Evolutionary conservation across 331 rosid species (phyloP).

Genomic region (Malus hybrid): DNA sequence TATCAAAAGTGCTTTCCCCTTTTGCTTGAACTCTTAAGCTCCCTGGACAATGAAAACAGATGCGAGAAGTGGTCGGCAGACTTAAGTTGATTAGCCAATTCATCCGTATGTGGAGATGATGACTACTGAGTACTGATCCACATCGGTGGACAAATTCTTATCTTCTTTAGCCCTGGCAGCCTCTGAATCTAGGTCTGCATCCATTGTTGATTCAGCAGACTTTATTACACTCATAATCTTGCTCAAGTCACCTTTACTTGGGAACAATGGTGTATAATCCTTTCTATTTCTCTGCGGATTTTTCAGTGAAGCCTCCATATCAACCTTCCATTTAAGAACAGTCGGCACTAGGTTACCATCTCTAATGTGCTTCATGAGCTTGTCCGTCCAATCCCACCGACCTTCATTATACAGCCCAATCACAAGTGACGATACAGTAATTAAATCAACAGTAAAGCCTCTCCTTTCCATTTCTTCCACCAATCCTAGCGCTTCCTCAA

Average conservation of each 20-base stretch:
- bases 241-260: slow-evolving; percentile 47
- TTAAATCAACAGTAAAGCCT: slow-evolving; percentile 68
- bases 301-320: no score
- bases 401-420: slow-evolving; percentile 51
- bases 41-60: slow-evolving; percentile 39
- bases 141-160: slow-evolving; percentile 2
- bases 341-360: no score
- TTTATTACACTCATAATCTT: slow-evolving; percentile 42
- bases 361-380: no score
- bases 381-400: slow-evolving; percentile 17
- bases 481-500: slow-evolving; percentile 59
- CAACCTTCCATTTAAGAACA: no score
- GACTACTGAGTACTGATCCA: slow-evolving; percentile 82
- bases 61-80: slow-evolving; percentile 25
- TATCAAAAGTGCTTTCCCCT: slow-evolving; percentile 50
- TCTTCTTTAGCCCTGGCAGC: slow-evolving; percentile 19
- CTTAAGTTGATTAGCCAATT: slow-evolving; percentile 42
- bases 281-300: slow-evolving; percentile 15
- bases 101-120: slow-evolving; percentile 74
- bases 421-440: slow-evolving; percentile 63
- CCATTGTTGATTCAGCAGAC: slow-evolving; percentile 13
- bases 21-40: slow-evolving; percentile 55
- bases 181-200: slow-evolving; percentile 3
- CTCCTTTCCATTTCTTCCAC: slow-evolving; percentile 89
- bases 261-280: slow-evolving; percentile 59